A percentile compares a stretch with the other conserved stretches of the same genome.
Conservation (phyloP, 2,329 filamentous ascomycete species). For the Nectriaceae sp. region DNA sequence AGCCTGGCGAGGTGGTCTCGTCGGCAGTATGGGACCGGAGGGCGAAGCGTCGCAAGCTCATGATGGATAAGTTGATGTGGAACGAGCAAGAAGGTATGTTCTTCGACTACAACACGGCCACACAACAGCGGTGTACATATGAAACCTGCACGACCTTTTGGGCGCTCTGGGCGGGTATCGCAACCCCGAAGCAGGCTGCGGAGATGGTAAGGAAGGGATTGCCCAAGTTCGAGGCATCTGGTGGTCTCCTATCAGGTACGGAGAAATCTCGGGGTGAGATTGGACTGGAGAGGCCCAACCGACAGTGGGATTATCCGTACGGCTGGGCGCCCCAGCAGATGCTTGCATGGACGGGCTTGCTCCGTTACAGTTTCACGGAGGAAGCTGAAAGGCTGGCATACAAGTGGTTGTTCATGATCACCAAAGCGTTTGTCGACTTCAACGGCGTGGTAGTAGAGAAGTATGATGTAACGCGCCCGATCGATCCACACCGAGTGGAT, state of each 20-base stretch:
- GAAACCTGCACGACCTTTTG: slow-evolving; percentile 95
- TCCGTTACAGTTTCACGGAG: slow-evolving; percentile 88
- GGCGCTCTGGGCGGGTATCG: slow-evolving; percentile 93
- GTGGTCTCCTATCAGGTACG: slow-evolving; percentile 86
- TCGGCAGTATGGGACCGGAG: slow-evolving; percentile 90
- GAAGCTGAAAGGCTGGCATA: slow-evolving; percentile 90
- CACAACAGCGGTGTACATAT: slow-evolving; percentile 78
- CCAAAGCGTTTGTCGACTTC: slow-evolving; percentile 96
- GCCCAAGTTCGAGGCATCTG: slow-evolving; percentile 84
- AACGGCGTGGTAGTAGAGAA: slow-evolving; percentile 99
- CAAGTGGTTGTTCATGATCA: slow-evolving; percentile 98
- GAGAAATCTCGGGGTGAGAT: slow-evolving; percentile 83
- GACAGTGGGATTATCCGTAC: slow-evolving; percentile 98
- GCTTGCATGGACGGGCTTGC: slow-evolving; percentile 90
- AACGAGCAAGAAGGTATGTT: slow-evolving; percentile 91
- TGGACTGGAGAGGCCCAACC: slow-evolving; percentile 81
- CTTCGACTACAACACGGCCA: slow-evolving; percentile 92
- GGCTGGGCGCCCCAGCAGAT: slow-evolving; percentile 99
- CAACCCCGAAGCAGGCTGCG: slow-evolving; percentile 83
- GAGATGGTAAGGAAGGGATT: slow-evolving; percentile 78
- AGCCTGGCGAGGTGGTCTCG: slow-evolving; percentile 71
- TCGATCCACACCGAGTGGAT: slow-evolving; percentile 91
- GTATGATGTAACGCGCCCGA: slow-evolving; percentile 90
- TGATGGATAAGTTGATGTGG: slow-evolving; percentile 94
- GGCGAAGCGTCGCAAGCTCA: slow-evolving; percentile 78